These are phyloP conservation scores for Picochlorum sp. DNA, from an alignment of 139 green algal genomes.

Conservation along the genomic window DNA sequence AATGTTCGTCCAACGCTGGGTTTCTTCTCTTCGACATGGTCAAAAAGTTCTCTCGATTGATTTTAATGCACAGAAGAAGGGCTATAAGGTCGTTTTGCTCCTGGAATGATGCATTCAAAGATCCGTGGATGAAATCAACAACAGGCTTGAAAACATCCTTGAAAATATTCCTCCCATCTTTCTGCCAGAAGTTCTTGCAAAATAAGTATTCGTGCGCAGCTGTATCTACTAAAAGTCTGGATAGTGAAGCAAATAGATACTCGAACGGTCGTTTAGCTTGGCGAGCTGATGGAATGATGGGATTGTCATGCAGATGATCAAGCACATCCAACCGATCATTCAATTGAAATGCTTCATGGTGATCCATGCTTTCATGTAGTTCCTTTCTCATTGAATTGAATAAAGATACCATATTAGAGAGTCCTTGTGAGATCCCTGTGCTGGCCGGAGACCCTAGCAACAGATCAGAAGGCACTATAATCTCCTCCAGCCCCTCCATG, in stretches of 20 bases:
- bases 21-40: slow-evolving; percentile 64
- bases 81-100: slow-evolving; percentile 69
- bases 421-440: background rate
- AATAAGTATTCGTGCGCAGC: slow-evolving; percentile 87
- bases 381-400: slow-evolving; percentile 25
- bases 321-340: slow-evolving; percentile 34
- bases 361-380: background rate
- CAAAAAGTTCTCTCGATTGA: slow-evolving; percentile 79
- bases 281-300: slow-evolving; percentile 80
- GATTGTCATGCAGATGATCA: slow-evolving; percentile 47
- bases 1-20: slow-evolving; percentile 83
- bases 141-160: slow-evolving; percentile 59
- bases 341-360: background rate
- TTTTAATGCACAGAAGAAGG: slow-evolving; percentile 89
- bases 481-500: slow-evolving; percentile 59
- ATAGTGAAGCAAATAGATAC: slow-evolving; percentile 78
- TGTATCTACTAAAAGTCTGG: slow-evolving; percentile 95
- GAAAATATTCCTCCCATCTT: slow-evolving; percentile 61
- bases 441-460: slow-evolving; percentile 42
- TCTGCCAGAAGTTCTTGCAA: slow-evolving; percentile 86
- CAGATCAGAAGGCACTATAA: slow-evolving; percentile 37
- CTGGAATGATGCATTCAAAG: slow-evolving; percentile 45
- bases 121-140: slow-evolving; percentile 63
- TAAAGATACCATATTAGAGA: slow-evolving; percentile 10
- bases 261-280: slow-evolving; percentile 67